A percentile compares a stretch with the other conserved stretches of the same genome.
phyloP scores from a whole-genome alignment of 441 rosid species.

The Croton laevigatus region DNA sequence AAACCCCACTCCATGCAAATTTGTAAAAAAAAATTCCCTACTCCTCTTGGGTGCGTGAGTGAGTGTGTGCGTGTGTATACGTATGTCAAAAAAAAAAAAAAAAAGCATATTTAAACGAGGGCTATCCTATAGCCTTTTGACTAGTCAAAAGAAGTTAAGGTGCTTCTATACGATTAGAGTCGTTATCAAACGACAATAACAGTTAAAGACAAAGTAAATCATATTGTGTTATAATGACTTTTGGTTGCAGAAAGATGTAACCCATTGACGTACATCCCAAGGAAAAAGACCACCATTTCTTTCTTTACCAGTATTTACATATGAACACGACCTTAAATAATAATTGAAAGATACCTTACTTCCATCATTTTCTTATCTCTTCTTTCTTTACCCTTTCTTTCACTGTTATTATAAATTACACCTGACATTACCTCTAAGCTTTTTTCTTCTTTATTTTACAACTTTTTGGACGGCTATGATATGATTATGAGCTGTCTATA shows the following conservation, averaged over 20 bases:
- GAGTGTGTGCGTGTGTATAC: too few relatives aligned
- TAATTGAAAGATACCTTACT: conserved; percentile 36
- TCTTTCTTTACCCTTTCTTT: conserved; percentile 2
- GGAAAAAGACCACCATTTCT: background rate
- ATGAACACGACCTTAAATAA: conserved; percentile 20
- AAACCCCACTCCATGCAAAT: too few relatives aligned
- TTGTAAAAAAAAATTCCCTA: too few relatives aligned
- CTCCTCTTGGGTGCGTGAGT: too few relatives aligned
- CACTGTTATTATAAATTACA: background rate
- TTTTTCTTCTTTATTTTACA: background rate
- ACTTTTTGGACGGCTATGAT: conserved; percentile 47
- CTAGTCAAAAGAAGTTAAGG: too few relatives aligned
- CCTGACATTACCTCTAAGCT: background rate
- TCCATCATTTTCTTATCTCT: conserved; percentile 24
- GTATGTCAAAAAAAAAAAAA: too few relatives aligned
- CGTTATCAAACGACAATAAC: background rate
- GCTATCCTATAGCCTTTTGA: too few relatives aligned
- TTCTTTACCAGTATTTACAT: background rate
- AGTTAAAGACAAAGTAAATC: background rate
- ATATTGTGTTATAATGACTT: background rate
- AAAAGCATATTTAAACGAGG: too few relatives aligned
- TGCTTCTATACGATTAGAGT: background rate
- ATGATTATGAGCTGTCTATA: too few relatives aligned
- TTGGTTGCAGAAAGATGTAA: conserved; percentile 6
- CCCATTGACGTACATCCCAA: background rate